These are phyloP conservation scores for Fusarium redolens DNA, from an alignment of 2,329 filamentous ascomycete genomes.

Conservation along the genomic window DNA sequence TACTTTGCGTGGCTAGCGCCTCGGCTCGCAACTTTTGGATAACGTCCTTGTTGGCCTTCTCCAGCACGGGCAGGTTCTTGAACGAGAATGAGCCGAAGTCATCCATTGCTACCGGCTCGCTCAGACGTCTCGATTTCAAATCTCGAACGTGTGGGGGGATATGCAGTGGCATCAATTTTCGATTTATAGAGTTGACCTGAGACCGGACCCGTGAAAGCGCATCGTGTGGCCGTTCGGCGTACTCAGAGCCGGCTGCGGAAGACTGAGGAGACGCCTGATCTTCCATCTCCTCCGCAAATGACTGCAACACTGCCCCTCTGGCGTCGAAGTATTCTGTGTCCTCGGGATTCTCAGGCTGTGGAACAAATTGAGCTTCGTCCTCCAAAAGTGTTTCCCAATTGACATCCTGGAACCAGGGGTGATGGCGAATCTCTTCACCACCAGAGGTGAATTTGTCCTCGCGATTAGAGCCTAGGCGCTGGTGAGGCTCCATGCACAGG, in stretches of 20 bases:
- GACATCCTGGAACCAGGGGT: slow-evolving; percentile 87
- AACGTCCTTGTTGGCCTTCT: slow-evolving; percentile 98
- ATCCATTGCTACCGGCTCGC: slow-evolving; percentile 87
- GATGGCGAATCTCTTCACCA: slow-evolving; percentile 89
- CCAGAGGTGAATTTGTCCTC: slow-evolving; percentile 85
- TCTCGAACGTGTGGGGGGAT: slow-evolving; percentile 97
- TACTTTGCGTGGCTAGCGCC: slow-evolving; percentile 77
- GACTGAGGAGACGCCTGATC: slow-evolving; percentile 84
- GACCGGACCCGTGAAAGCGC: slow-evolving; percentile 89
- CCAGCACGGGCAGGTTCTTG: slow-evolving; percentile 95
- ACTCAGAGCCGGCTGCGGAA: slow-evolving; percentile 77
- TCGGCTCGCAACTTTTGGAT: slow-evolving; percentile 96
- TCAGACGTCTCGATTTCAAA: slow-evolving; percentile 85
- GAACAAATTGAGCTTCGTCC: slow-evolving; percentile 95
- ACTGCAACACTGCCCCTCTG: slow-evolving; percentile 89
- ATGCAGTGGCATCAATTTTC: slow-evolving; percentile 92
- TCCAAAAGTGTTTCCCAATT: slow-evolving; percentile 94
- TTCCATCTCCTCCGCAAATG: slow-evolving; percentile 93
- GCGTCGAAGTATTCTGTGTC: slow-evolving; percentile 98
- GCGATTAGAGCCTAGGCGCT: slow-evolving; percentile 86
- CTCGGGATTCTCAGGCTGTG: slow-evolving; percentile 90
- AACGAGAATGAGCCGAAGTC: slow-evolving; percentile 98
- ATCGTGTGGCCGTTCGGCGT: slow-evolving; percentile 91
- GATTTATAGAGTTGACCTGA: slow-evolving; percentile 87
- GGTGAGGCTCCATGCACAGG: slow-evolving; percentile 83